Percentiles rank a stretch among this genome's conserved stretches.
Evolutionary conservation across 257 asterid genomes (phyloP).

Genomic region (Hygrophila difformis): DNA sequence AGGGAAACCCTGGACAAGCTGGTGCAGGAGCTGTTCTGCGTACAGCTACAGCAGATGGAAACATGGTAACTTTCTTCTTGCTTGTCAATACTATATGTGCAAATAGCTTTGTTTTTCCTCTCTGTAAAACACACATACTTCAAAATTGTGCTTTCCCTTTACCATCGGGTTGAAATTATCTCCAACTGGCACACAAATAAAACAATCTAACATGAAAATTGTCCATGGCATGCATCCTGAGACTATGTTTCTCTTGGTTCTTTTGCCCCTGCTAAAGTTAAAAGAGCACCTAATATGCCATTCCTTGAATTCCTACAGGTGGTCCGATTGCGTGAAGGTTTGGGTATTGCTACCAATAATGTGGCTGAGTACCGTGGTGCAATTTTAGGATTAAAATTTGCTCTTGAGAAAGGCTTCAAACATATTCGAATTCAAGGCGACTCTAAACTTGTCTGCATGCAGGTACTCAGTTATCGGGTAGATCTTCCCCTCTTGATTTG

Average conservation of each 20-base stretch:
- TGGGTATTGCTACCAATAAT: constrained; percentile 86
- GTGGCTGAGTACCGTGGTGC: constrained; percentile 91
- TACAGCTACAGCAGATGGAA: constrained; percentile 77
- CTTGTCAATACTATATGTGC: no score
- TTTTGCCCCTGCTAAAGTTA: background rate
- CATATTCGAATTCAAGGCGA: constrained; percentile 87
- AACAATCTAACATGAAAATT: no score
- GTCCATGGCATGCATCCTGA: no score
- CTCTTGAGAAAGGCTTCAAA: constrained; percentile 80
- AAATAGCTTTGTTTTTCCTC: no score
- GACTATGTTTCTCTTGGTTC: constrained; percentile 3
- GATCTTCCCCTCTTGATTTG: background rate
- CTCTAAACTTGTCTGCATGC: constrained; percentile 98
- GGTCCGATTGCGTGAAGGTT: constrained; percentile 85
- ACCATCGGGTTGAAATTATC: no score
- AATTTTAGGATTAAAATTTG: constrained; percentile 77
- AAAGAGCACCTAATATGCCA: no score
- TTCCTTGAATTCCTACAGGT: no score
- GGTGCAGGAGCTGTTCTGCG: constrained; percentile 76
- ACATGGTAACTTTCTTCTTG: constrained; percentile 37
- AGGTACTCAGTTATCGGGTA: no score
- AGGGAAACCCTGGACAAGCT: constrained; percentile 96
- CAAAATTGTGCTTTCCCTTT: no score
- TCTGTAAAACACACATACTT: no score
- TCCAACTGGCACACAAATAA: no score